Evolutionary conservation across 371 early-diverging fungal genomes (phyloP), one percentile per base, ranked within the genome.

Genomic region (Saksenaea vasiformis): DNA sequence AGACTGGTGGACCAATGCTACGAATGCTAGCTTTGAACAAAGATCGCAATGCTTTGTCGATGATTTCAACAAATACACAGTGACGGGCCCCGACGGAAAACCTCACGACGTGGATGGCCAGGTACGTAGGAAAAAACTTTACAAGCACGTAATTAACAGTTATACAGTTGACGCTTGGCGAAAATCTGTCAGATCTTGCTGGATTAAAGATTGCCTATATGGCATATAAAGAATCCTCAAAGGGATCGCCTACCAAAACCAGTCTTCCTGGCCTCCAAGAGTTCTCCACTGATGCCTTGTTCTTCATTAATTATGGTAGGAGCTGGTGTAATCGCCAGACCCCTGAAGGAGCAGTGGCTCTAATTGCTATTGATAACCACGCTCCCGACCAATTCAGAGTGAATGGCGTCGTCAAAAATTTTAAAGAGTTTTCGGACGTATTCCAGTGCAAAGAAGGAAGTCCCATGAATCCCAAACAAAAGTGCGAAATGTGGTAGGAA

Each of bases 171-270:
- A 90, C 90, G 0, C 64, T 90, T 38, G 83, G 83, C 34, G 90
- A 90, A 67, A 91, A 90, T 68, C 65, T 92, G 57, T 89, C 92
- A 3, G 92, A 91, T 66, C 87, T 87, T 58, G 91, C 90, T 8
- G 92, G 91, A 11, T 27, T 85, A 56, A 71, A 68, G 11, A 59
- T 74, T 58, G 43, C 81, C 0, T 82, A 64, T 58, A 38, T 66
- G 37, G 69, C 81, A 22, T 82, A 83, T 78, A 69, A 72, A 22
- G 39, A 61, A 9, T n/a, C 51, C 10, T 7, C 24, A 22, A 47
- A 47, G 11, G 17, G 22, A 9, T 19, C n/a, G 22, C 7, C 51
- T 7, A 22, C 8, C n/a, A 10, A 47, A 10, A 4, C 10, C 9
- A 17, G 22, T 22, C 51, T 47, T 17, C 51, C 51, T 22, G 51